phyloP scores from a whole-genome alignment of 192 early-diverging fungal species.

The Chytriomyces hyalinus region DNA sequence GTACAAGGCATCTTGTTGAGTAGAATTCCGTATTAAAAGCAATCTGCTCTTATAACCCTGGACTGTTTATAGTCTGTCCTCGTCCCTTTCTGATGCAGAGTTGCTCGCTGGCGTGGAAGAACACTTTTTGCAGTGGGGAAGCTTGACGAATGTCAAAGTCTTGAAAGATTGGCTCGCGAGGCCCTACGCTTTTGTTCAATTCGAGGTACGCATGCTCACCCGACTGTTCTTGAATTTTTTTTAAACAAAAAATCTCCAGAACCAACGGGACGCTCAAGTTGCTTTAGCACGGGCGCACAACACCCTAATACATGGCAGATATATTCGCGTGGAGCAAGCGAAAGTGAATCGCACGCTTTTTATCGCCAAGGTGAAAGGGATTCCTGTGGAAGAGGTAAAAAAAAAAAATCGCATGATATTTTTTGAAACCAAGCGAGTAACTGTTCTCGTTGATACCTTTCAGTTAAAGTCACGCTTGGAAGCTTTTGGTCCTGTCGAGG shows the following conservation, averaged over 20 bases:
- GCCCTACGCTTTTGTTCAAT: constrained; percentile 83
- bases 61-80: constrained; percentile 53
- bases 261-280: constrained; percentile 55
- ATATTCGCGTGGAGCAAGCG: constrained; percentile 77
- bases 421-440: constrained; percentile 1
- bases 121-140: constrained; percentile 71
- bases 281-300: constrained; percentile 71
- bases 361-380: constrained; percentile 53
- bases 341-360: constrained; percentile 77
- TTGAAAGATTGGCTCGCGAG: constrained; percentile 72
- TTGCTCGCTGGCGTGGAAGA: constrained; percentile 59
- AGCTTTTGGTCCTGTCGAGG: constrained; percentile 67
- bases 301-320: constrained; percentile 68
- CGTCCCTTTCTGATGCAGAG: constrained; percentile 55
- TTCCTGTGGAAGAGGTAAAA: constrained; percentile 5
- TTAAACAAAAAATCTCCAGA: constrained; percentile 36
- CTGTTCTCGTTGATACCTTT: neutral
- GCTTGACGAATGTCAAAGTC: constrained; percentile 71
- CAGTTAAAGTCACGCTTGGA: constrained; percentile 50
- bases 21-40: neutral
- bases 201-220: constrained; percentile 50
- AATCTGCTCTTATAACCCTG: neutral
- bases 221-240: neutral
- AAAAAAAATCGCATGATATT: neutral
- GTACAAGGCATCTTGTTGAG: constrained; percentile 39